A percentile compares a stretch with the other conserved stretches of the same genome.
Conservation (phyloP, 345 rosid genomes). For the Jatropha curcas region DNA sequence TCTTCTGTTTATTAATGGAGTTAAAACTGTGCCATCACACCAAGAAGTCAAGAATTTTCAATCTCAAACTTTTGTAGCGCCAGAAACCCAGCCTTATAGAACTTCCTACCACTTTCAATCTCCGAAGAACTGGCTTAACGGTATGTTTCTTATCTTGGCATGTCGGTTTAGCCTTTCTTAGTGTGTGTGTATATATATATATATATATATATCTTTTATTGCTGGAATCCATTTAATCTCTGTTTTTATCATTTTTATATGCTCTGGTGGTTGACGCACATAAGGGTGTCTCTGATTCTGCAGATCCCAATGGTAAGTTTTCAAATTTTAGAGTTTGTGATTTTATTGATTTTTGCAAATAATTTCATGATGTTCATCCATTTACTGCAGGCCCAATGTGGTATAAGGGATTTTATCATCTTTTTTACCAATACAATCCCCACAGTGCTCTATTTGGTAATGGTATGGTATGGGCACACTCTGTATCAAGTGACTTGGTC, state of each 20-base stretch:
- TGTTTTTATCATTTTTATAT: not conserved
- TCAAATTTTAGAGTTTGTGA: not conserved
- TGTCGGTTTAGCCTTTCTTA: not conserved
- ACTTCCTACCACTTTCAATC: constrained; percentile 55
- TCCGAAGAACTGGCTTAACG: constrained; percentile 53
- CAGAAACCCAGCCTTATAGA: constrained; percentile 28
- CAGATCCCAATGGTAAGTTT: constrained; percentile 53
- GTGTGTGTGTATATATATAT: too few relatives aligned
- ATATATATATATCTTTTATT: not conserved
- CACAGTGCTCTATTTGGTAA: constrained; percentile 48
- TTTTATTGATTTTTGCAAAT: not conserved
- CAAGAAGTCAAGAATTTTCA: not conserved
- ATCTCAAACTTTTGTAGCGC: not conserved
- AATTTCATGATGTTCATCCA: constrained; percentile 3
- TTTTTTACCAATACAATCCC: constrained; percentile 69
- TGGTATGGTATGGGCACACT: constrained; percentile 64
- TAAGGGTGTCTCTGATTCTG: constrained; percentile 10
- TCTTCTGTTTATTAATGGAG: constrained; percentile 19
- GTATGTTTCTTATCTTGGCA: constrained; percentile 16
- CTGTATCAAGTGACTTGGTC: constrained; percentile 64
- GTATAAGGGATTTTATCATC: constrained; percentile 64
- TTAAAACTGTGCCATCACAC: constrained; percentile 8
- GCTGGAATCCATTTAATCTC: not conserved
- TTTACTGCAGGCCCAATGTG: constrained; percentile 65
- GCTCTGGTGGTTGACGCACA: constrained; percentile 16